Percentiles rank a stretch among this genome's conserved stretches.
Conservation (phyloP, 345 rosid species). For the Pistacia integerrima region DNA sequence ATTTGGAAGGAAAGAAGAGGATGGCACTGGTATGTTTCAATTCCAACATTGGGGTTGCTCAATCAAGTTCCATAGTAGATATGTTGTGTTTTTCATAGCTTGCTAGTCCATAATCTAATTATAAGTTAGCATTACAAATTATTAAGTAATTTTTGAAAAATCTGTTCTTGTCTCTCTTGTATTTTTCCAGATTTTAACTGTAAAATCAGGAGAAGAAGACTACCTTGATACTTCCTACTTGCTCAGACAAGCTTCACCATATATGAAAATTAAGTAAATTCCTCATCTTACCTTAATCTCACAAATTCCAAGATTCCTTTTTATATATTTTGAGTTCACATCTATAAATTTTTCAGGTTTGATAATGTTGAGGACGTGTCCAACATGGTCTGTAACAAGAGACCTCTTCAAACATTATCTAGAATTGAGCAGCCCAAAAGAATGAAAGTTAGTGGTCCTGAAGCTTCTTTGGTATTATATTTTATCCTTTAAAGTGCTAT, state of each 20-base stretch:
- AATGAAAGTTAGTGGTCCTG: constrained; percentile 46
- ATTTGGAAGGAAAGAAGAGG: constrained; percentile 86
- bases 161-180: not conserved
- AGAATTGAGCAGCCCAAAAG: constrained; percentile 55
- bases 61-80: not conserved
- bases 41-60: not conserved
- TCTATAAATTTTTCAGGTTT: constrained; percentile 51
- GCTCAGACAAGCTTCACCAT: constrained; percentile 87
- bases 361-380: constrained; percentile 53
- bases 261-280: constrained; percentile 75
- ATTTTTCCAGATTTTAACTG: constrained; percentile 66
- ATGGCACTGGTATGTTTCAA: constrained; percentile 77
- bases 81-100: not conserved
- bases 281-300: not conserved
- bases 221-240: constrained; percentile 72
- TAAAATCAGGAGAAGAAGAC: constrained; percentile 80
- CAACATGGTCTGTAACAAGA: constrained; percentile 45
- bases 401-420: constrained; percentile 48
- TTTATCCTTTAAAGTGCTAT: not conserved
- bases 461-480: constrained; percentile 45
- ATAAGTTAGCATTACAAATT: not conserved
- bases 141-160: not conserved
- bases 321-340: constrained; percentile 1
- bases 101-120: not conserved
- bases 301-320: constrained; percentile 17